These are phyloP conservation scores for Vitis riparia DNA, from an alignment of 164 flowering plant genomes.

Conservation along the genomic window DNA sequence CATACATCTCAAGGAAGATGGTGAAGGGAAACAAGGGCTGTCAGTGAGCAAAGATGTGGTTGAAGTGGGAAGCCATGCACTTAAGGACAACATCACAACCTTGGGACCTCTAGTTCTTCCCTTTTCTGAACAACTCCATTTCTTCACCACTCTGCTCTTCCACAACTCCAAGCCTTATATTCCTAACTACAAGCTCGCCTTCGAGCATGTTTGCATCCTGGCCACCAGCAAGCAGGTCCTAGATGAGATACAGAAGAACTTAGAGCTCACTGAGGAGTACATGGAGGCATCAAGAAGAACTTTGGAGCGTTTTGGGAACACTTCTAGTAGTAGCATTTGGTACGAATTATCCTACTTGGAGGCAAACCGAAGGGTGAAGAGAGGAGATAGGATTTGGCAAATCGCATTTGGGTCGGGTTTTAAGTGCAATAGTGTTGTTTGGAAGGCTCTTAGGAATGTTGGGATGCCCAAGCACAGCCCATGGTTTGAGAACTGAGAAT, in stretches of 20 bases:
- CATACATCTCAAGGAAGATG: slow-evolving; percentile 48
- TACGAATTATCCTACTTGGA: slow-evolving; percentile 72
- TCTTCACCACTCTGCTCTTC: slow-evolving; percentile 37
- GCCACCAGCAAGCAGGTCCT: slow-evolving; percentile 57
- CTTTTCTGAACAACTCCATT: slow-evolving; percentile 49
- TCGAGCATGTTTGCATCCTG: slow-evolving; percentile 65
- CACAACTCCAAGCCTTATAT: slow-evolving; percentile 44
- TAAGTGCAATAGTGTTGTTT: slow-evolving; percentile 67
- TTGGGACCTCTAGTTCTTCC: slow-evolving; percentile 65
- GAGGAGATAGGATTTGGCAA: slow-evolving; percentile 66
- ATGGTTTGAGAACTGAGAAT: slow-evolving; percentile 34
- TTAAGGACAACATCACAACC: slow-evolving; percentile 63
- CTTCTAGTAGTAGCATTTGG: slow-evolving; percentile 78
- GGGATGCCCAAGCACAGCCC: slow-evolving; percentile 37
- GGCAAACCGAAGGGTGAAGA: slow-evolving; percentile 38
- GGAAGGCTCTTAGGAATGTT: slow-evolving; percentile 52
- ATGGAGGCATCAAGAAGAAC: slow-evolving; percentile 73
- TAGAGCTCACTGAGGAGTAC: slow-evolving; percentile 55
- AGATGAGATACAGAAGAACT: slow-evolving; percentile 52
- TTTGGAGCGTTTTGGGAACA: slow-evolving; percentile 66
- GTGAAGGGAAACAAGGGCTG: slow-evolving; percentile 42
- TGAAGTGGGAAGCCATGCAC: slow-evolving; percentile 62
- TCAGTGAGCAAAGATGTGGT: slow-evolving; percentile 47
- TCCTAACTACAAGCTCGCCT: slow-evolving; percentile 62
- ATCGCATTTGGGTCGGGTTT: slow-evolving; percentile 70